Evolutionary conservation across 805 yeast genomes (phyloP), one percentile per base, ranked within the genome.

Genomic region (Wickerhamomyces alni): DNA sequence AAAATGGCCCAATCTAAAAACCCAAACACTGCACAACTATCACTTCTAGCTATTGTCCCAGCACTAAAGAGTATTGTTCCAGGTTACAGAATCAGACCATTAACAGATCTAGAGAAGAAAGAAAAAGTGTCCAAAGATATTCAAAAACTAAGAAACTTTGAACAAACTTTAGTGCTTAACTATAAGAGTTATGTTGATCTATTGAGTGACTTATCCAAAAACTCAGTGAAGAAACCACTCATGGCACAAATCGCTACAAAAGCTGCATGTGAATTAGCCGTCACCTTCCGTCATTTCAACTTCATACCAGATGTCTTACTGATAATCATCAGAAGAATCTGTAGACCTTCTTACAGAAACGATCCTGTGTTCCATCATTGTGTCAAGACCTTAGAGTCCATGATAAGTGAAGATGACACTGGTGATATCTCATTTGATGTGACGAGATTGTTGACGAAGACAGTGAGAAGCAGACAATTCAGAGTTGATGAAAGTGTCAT

Each of bases 11-110:
- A 67, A 41, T 81, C 93, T 2, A 74, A 72, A 48, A 80, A 82
- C 48, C 67, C 75, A 40, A 82, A 73, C 52, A 79, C 85, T 2
- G 66, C 79, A 28, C 83, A 84, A 59, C 67, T 88, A 39, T 74
- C 96, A 1, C 65, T 88, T 44, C 65, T 87, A 45, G 82, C 98
- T 0, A 70, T 89, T 44, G 82, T 87, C 3, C 87, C 94, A 0
- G 85, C 87, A 4, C 87, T 87, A 70, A 87, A 86, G 51, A 74
- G 82, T 40, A 74, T 93, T 35, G 80, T 93, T 2, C 99, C 99
- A 2, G 82, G 93, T 8, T 91, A 91, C 61, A 75, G 80, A 44
- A 87, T 91, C 38, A 72, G 96, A 57, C 83, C 94, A 2, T 67
- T 93, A 38, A 72, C 87, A 2, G 97, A 87, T 15, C 62, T 75